Base-by-base conservation (phyloP, 164 flowering plant genomes). In the Stephania cephalantha region DNA sequence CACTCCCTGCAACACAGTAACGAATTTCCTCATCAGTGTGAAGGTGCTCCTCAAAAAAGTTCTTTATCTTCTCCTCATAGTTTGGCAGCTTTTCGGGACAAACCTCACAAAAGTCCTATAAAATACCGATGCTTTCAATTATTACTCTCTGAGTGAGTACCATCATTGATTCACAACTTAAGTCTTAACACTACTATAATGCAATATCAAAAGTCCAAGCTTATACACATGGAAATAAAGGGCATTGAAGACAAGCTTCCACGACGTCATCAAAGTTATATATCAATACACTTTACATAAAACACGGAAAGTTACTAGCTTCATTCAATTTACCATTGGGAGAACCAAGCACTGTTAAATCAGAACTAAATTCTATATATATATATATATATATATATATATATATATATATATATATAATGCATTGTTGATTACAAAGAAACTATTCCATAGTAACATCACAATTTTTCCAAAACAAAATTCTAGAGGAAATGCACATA, bases 21-120 rank as follows among this genome's bases (percentile, higher is more conserved):
- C 98, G 97, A 71, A 94, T 96, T 89, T 96, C 99, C 82, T 94
- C 98, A 82, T 96, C 99, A 35, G 93, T 94, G 83, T 96, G 99
- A 71, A 96, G 95, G 81, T 94, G 99, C 78, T 96, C 99, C 81
- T 94, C 97, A 61, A 86, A 96, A 77, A 96, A 94, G 80, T 80
- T 86, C 75, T 94, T 94, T n/a, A 96, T 90, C 82, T 92, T 96
- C 82, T 88, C 91, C 69, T 96, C 97, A 82, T 96, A 96, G 78
- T 96, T 94, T 46, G 97, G 97, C 73, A 96, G 83, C 87, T 89
- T 96, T 73, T 91, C 97, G 1, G 97, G 98, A 85, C 94, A 91
- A 76, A 92, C 91, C 82, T 92, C 95, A 78, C 88, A 84, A 53
- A 94, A 85, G 83, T 96, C 99, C 98, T 93, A 78, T 68, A 67